Percentiles rank a stretch among this genome's conserved stretches.
Evolutionary conservation across 2,329 filamentous ascomycete genomes (phyloP).

Genomic region (Fusarium pseudocircinatum): DNA sequence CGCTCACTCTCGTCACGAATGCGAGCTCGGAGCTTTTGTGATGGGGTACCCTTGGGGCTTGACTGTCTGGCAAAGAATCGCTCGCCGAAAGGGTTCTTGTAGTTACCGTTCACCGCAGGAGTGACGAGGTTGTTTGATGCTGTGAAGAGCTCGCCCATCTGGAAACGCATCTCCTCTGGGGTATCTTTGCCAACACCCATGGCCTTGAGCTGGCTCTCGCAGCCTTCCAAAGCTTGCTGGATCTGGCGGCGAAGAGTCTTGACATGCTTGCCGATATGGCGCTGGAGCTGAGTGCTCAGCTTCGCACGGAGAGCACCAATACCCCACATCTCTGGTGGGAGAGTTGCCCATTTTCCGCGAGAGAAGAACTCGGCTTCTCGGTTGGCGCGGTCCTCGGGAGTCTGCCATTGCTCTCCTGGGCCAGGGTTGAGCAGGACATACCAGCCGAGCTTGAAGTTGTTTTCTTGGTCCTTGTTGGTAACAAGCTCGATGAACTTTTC

Average conservation of each 20-base stretch:
- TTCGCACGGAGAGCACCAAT: conserved; percentile 58
- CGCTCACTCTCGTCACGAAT: conserved; percentile 63
- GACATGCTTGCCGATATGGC: conserved; percentile 63
- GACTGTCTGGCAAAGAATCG: conserved; percentile 61
- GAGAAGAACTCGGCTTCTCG: conserved; percentile 61
- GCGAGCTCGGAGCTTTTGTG: conserved; percentile 61
- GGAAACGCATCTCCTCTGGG: conserved; percentile 62
- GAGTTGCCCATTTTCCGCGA: conserved; percentile 58
- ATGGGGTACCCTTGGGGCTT: conserved; percentile 59
- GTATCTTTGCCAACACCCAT: conserved; percentile 63
- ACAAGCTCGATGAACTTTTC: conserved; percentile 65
- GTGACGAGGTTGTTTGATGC: conserved; percentile 64
- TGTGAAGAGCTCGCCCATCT: conserved; percentile 64
- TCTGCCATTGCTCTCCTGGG: conserved; percentile 56
- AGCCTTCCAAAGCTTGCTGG: conserved; percentile 59
- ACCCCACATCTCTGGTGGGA: conserved; percentile 60
- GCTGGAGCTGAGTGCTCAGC: conserved; percentile 60
- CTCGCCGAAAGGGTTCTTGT: conserved; percentile 64
- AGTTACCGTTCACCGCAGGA: conserved; percentile 63
- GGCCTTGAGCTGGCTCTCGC: conserved; percentile 59
- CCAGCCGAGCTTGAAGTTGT: conserved; percentile 63
- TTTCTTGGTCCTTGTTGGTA: conserved; percentile 59
- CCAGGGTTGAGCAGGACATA: conserved; percentile 62
- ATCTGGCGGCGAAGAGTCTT: conserved; percentile 61
- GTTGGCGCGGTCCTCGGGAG: conserved; percentile 52